Evolutionary conservation across 2,329 filamentous ascomycete genomes (phyloP).

Genomic region (Penicillium corylophilum): DNA sequence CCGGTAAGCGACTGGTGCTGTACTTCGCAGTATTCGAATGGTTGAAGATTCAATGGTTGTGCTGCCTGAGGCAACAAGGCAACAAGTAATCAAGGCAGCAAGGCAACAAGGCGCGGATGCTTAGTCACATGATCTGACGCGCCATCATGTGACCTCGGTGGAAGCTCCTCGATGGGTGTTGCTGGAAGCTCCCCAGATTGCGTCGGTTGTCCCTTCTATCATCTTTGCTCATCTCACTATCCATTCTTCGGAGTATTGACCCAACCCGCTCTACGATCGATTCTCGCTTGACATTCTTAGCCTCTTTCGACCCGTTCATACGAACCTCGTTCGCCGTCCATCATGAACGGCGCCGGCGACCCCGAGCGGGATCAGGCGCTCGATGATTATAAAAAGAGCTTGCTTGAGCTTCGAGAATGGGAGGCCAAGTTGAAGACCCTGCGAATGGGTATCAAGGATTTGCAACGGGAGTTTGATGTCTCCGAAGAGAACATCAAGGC

Average conservation of each 20-base stretch:
- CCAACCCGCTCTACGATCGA: slow-evolving; percentile 1
- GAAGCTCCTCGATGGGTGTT: slow-evolving; percentile 24
- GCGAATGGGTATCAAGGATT: slow-evolving; percentile 90
- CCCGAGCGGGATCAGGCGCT: slow-evolving; percentile 67
- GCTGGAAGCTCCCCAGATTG: slow-evolving; percentile 32
- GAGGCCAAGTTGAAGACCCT: slow-evolving; percentile 95
- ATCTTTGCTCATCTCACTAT: slow-evolving; percentile 17
- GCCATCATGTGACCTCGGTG: slow-evolving; percentile 18
- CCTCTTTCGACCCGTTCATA: slow-evolving; percentile 2
- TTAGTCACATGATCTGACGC: slow-evolving; percentile 17
- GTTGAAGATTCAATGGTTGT: neutral
- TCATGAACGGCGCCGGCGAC: slow-evolving; percentile 45
- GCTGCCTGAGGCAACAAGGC: slow-evolving; percentile 17
- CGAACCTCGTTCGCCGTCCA: slow-evolving; percentile 16
- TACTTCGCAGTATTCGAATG: neutral
- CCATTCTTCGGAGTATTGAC: slow-evolving; percentile 4
- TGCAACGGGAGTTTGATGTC: slow-evolving; percentile 92
- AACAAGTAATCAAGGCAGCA: slow-evolving; percentile 1
- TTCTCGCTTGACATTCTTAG: neutral
- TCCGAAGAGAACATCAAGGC: slow-evolving; percentile 99
- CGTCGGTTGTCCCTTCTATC: slow-evolving; percentile 16
- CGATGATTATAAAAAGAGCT: slow-evolving; percentile 73
- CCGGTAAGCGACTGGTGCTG: no score
- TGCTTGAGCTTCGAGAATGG: slow-evolving; percentile 96
- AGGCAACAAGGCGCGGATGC: slow-evolving; percentile 5